Base-by-base conservation (phyloP, 345 rosid species). In the Anastatica hierochuntica region DNA sequence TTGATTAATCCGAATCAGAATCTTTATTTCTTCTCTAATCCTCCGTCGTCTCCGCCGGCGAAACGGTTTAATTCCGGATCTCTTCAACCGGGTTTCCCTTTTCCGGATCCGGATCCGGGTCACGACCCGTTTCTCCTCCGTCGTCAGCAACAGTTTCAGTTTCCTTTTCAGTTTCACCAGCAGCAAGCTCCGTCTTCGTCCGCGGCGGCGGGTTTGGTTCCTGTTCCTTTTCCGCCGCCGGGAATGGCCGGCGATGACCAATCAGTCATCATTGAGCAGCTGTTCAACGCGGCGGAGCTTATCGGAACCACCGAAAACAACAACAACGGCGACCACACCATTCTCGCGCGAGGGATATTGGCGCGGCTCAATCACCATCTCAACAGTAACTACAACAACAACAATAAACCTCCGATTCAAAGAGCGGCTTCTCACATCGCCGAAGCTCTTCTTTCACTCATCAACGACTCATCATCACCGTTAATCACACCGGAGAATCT, bases 321-420 rank as follows among this genome's bases (percentile, higher is more conserved):
- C 44, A 45, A 21, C 16, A 37, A 45, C 56, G 63, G 63, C 63
- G 83, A 84, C 66, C 82, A 83, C 53, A 70, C 67, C 74, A 66
- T 67, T 70, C 96, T 71, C 94, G 98, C 98, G 85, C 97, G 85
- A 78, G 98, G 80, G 97, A 92, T 92, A 92, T 92, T 92, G 98
- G 98, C 98, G 97, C 98, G 98, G 97, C 98, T 92, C 97, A 92
- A 92, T 92, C 98, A 92, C 74, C 90, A 83, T 88, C 94, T 84
- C 94, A 83, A 84, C 83, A 80, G 77, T 49, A 82, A 76, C 24
- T 40, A 66, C 64, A 21, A 21, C 24, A 80, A 73, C 72, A 68
- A 21, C 24, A 80, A 73, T 71, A 68, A 62, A 42, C 6, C 68
- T 35, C 96, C 98, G 68, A 74, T 82, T 63, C 70, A 65, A 4